Evolutionary conservation across 1,284 basidiomycete species (phyloP), one percentile per base, ranked within the genome.

Genomic region (Mycena sp.): DNA sequence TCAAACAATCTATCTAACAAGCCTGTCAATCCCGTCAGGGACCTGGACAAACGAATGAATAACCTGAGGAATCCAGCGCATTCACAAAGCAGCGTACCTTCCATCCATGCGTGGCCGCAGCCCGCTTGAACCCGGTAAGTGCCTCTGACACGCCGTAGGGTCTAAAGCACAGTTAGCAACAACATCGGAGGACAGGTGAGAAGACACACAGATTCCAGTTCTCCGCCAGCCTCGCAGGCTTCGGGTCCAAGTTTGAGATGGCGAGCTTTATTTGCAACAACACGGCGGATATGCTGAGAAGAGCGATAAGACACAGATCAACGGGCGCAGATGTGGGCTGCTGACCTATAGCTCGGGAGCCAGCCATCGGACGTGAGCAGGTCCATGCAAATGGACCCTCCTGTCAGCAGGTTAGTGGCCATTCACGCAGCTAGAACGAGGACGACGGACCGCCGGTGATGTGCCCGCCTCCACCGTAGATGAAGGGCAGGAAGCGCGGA

Each of bases 381-480:
- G 71, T 89, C 87, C 87, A 89, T 88, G 65, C 87, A 89, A 55
- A 89, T 88, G 6, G 87, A 88, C 3, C 87, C 87, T 26, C 86
- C 86, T 87, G 51, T 16, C 26, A 67, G 10, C 45, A 10, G 23
- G 35, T 35, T n/a, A 61, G 53, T 28, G 30, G 17, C 5, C 2
- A n/a, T 7, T 29, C n/a, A 7, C 16, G 6, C 5, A 30, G 26
- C 3, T 10, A 26, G 23, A 0, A 32, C 1, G 26, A 17, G 7
- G 9, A 35, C 19, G n/a, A 69, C 78, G 44, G 64, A 84, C 86
- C 87, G 65, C 81, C 82, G 26, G 87, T 89, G 40, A 89, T 77
- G 73, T 89, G 87, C 0, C 87, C 87, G 17, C 87, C 87, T 4
- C 87, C 86, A 25, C 86, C 87, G 62, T 86, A 81, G 38, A 83